Conservation (phyloP, 2,329 filamentous ascomycete species). For the Parascedosporium putredinis region DNA sequence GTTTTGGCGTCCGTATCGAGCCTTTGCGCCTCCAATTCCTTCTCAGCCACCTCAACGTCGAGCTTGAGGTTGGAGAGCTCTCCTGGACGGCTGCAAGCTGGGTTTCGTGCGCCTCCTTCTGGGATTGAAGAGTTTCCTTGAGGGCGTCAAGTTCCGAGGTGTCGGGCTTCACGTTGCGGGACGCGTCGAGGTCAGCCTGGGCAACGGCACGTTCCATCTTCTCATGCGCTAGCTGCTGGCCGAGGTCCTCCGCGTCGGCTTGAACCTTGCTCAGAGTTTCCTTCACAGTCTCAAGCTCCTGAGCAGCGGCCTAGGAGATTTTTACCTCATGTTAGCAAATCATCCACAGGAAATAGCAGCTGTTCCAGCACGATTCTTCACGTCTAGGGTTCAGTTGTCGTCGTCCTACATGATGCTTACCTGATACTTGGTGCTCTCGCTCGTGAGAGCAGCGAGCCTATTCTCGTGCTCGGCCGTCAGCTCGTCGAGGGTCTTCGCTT, state of each 20-base stretch:
- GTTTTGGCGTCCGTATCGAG: conserved; percentile 38
- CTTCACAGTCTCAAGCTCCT: conserved; percentile 27
- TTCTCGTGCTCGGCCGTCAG: conserved; percentile 28
- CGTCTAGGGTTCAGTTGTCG: background rate
- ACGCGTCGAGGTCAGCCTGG: conserved; percentile 49
- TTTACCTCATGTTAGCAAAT: background rate
- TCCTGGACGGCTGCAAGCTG: conserved; percentile 26
- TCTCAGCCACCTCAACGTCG: conserved; percentile 37
- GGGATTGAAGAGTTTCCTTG: conserved; percentile 34
- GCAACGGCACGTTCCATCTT: conserved; percentile 51
- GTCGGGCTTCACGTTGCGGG: conserved; percentile 45
- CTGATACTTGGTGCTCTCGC: conserved; percentile 21
- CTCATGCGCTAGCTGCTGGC: conserved; percentile 43
- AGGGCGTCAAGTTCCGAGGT: conserved; percentile 43
- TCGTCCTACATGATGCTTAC: conserved; percentile 3
- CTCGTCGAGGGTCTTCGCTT: conserved; percentile 37
- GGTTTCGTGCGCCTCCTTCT: conserved; percentile 23
- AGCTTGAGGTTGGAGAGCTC: conserved; percentile 21
- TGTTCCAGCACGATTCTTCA: background rate
- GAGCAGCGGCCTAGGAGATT: conserved; percentile 13
- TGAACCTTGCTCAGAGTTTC: conserved; percentile 33
- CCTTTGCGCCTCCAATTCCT: conserved; percentile 43
- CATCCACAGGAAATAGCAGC: background rate
- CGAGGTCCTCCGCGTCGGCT: conserved; percentile 37
- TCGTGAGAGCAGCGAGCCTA: conserved; percentile 18